Conservation (phyloP, 805 yeast genomes). For the Candida dajiaensis region DNA sequence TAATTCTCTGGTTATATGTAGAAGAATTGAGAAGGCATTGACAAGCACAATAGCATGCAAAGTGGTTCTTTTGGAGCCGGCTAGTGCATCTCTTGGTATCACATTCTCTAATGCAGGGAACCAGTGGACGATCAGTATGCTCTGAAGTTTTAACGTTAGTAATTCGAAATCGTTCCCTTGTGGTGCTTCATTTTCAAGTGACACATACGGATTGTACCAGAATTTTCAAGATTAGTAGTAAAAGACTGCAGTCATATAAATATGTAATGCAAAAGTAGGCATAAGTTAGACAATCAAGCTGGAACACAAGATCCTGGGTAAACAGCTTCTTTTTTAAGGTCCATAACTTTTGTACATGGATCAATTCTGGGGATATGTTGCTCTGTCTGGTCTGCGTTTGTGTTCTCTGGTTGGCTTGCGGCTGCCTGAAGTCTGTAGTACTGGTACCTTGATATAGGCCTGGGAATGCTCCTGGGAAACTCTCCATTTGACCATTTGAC, state of each 20-base stretch:
- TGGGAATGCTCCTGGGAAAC: constrained; percentile 21
- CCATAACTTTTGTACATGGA: constrained; percentile 9
- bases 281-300: constrained; percentile 7
- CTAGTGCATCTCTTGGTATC: constrained; percentile 5
- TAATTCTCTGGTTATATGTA: constrained; percentile 13
- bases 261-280: constrained; percentile 12
- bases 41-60: constrained; percentile 12
- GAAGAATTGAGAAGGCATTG: constrained; percentile 4
- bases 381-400: too few relatives aligned
- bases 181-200: background rate
- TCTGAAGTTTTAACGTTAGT: background rate
- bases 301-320: constrained; percentile 9
- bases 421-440: too few relatives aligned
- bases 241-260: constrained; percentile 23
- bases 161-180: background rate
- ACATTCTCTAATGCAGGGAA: constrained; percentile 5
- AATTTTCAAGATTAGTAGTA: constrained; percentile 12
- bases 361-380: constrained; percentile 3
- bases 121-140: constrained; percentile 1
- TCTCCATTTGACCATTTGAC: constrained; percentile 16
- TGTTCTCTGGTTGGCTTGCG: background rate
- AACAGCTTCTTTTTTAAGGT: constrained; percentile 11
- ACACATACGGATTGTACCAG: constrained; percentile 11
- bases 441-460: constrained; percentile 5
- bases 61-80: constrained; percentile 7